Evolutionary conservation across 768 basidiomycete species (phyloP).

Genomic region (Amanita pseudoporphyria): DNA sequence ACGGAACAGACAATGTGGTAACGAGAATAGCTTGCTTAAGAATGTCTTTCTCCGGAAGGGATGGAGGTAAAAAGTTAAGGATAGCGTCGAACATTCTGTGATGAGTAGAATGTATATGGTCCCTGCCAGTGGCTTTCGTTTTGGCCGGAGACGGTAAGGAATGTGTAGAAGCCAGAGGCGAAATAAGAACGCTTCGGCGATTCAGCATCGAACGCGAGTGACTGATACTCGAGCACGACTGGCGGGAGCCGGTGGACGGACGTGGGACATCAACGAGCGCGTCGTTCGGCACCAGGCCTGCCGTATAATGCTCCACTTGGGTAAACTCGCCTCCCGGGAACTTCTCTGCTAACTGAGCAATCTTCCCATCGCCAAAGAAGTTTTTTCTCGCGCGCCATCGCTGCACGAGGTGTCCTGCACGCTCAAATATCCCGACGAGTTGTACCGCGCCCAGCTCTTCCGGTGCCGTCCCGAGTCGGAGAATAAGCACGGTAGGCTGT

Average conservation of each 20-base stretch:
- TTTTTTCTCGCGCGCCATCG: slow-evolving; percentile 15
- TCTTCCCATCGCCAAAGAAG: slow-evolving; percentile 6
- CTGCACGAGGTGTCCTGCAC: slow-evolving; percentile 27
- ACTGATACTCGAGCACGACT: not conserved
- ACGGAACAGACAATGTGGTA: slow-evolving; percentile 29
- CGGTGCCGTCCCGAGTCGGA: slow-evolving; percentile 24
- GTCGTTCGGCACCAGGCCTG: not conserved
- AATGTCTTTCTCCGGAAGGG: slow-evolving; percentile 29
- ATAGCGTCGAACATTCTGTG: slow-evolving; percentile 30
- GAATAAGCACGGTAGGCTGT: slow-evolving; percentile 19
- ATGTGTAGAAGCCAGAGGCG: not conserved
- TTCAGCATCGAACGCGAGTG: not conserved
- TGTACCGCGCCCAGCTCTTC: slow-evolving; percentile 27
- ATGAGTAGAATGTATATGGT: not conserved
- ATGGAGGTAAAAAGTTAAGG: slow-evolving; percentile 32
- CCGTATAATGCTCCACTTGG: slow-evolving; percentile 15
- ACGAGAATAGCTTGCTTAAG: slow-evolving; percentile 36
- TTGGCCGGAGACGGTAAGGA: slow-evolving; percentile 4
- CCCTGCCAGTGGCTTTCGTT: not conserved
- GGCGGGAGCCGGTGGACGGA: not conserved
- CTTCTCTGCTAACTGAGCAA: slow-evolving; percentile 26
- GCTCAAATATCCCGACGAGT: slow-evolving; percentile 30
- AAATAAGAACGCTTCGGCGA: not conserved
- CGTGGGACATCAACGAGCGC: not conserved
- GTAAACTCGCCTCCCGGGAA: slow-evolving; percentile 24